Evolutionary conservation across 164 flowering plant genomes (phyloP).

Genomic region (Nymphaea thermarum): DNA sequence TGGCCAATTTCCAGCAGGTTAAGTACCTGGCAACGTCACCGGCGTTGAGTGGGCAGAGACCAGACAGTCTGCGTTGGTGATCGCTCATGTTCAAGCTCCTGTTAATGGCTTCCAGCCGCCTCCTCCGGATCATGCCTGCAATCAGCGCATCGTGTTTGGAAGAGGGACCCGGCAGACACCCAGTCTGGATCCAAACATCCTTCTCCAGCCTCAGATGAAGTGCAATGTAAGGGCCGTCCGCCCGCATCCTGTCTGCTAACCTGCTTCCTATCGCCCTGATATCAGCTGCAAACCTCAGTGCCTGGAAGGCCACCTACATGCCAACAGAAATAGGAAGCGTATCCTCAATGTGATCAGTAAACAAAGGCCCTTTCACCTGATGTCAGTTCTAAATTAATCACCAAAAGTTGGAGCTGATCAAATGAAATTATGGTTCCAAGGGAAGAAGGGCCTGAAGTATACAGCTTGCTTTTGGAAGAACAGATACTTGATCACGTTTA

Average conservation of each 20-base stretch:
- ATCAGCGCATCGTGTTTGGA: constrained; percentile 20
- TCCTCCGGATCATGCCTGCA: constrained; percentile 8
- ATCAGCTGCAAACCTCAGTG: constrained; percentile 53
- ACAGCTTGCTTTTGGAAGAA: too few species aligned
- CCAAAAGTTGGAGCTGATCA: background rate
- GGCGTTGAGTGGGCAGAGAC: constrained; percentile 54
- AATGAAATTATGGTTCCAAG: too few species aligned
- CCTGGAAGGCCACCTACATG: constrained; percentile 69
- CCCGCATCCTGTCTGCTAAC: constrained; percentile 68
- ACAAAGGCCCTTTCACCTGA: background rate
- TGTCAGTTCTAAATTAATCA: background rate
- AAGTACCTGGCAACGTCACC: constrained; percentile 40
- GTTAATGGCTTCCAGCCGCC: constrained; percentile 30
- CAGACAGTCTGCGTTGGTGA: constrained; percentile 26
- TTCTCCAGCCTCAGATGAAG: constrained; percentile 63
- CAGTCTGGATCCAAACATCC: constrained; percentile 72
- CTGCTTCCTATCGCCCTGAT: constrained; percentile 40
- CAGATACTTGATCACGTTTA: background rate
- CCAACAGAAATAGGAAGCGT: background rate
- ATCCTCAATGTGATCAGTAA: background rate
- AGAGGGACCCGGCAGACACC: constrained; percentile 49
- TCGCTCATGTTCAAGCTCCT: constrained; percentile 36
- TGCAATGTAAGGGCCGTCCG: constrained; percentile 67
- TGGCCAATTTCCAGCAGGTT: background rate
- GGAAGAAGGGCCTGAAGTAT: too few species aligned